Evolutionary conservation across 2,329 filamentous ascomycete species (phyloP), one percentile per base, ranked within the genome.

Genomic region (Diplodia mutila): DNA sequence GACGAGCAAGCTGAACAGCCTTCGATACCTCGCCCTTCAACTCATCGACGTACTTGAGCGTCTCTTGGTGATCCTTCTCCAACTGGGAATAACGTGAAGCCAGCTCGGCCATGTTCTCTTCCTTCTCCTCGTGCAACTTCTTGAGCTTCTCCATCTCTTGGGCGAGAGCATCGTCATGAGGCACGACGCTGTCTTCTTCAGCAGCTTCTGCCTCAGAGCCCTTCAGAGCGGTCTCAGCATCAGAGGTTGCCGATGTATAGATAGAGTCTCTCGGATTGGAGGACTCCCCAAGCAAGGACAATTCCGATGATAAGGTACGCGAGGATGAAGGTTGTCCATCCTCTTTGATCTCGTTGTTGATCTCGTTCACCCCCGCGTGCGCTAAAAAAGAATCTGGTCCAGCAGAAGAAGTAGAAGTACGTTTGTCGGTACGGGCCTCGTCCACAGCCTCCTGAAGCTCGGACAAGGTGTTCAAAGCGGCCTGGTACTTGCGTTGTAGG

Each of bases 301-400:
- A 87, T 82, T 98, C 95, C 82, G 93, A 95, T 72, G 93, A 97
- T 73, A 97, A 90, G 75, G 93, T 97, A 79, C 90, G 93, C 83
- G 93, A 94, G 75, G 91, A 94, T 80, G 91, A 92, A 76, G 84
- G 85, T 80, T 88, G 88, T 79, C 83, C 82, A 85, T 83, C 85
- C 83, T 89, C 86, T 82, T 67, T 67, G 65, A 52, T 67, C 65
- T 90, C 70, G 69, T 73, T 93, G 78, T 73, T 93, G 78, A 87
- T 82, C 76, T 89, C 90, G 81, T 87, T 90, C 75, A 89, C 87
- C 81, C 88, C 89, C 74, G 85, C 84, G 76, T 93, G 90, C 70
- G 89, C 93, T 87, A 95, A 90, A 89, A 95, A 95, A 85, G 93
- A 94, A 67, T 88, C 86, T 14, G 91, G 91, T 25, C 91, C 80